Evolutionary conservation across 352 stramenopile species (phyloP).

Genomic region (Globisporangium acanthophoron): DNA sequence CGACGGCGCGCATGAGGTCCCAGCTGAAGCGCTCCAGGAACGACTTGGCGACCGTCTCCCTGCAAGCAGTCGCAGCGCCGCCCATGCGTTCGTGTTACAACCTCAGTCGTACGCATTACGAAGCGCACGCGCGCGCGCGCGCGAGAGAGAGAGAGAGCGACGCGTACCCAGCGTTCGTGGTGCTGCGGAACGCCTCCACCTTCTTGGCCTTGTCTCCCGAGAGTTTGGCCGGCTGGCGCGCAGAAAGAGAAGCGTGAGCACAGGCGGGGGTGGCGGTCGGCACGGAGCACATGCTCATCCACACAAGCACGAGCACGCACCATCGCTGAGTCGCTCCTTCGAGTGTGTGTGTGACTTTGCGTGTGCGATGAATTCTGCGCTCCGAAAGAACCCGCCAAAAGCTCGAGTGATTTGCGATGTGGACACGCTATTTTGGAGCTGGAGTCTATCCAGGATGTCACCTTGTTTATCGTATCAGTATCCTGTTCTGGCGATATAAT

Average conservation of each 20-base stretch:
- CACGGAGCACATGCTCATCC: neutral
- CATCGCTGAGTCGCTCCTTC: neutral
- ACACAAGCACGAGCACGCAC: neutral
- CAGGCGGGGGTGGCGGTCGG: no score
- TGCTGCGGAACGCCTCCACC: slow-evolving; percentile 65
- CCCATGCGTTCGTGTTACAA: neutral
- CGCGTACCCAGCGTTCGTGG: slow-evolving; percentile 64
- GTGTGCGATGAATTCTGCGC: no score
- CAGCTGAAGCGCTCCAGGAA: slow-evolving; percentile 80
- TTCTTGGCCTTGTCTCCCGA: slow-evolving; percentile 68
- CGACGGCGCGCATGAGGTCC: slow-evolving; percentile 70
- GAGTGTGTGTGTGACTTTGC: no score
- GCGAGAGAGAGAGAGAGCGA: neutral
- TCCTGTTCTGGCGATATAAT: no score
- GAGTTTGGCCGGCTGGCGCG: slow-evolving; percentile 32
- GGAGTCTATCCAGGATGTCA: no score
- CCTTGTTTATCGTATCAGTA: no score
- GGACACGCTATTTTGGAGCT: no score
- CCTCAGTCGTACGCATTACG: neutral
- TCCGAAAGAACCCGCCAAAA: no score
- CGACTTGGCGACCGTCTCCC: slow-evolving; percentile 59
- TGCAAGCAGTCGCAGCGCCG: slow-evolving; percentile 5
- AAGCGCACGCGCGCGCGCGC: no score
- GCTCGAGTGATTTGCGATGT: no score
- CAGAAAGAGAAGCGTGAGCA: neutral